Conservation (phyloP, 1,139 yeast genomes). For the Nakaseomyces bracarensis region DNA sequence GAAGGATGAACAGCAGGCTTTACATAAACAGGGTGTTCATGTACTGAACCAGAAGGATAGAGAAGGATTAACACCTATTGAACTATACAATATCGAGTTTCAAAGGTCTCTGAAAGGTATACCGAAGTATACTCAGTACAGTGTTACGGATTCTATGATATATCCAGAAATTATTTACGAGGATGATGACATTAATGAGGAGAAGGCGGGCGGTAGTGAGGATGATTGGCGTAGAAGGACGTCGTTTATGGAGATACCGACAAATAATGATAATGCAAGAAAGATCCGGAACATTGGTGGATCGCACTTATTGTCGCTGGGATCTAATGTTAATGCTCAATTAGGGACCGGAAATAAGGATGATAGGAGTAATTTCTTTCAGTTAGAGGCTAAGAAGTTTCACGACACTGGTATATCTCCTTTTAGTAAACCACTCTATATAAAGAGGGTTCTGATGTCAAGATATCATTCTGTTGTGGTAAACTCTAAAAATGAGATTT, state of each 20-base stretch:
- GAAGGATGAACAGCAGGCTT: constrained; percentile 37
- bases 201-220: constrained; percentile 11
- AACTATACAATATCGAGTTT: constrained; percentile 33
- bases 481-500: constrained; percentile 46
- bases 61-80: constrained; percentile 56
- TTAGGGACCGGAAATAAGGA: constrained; percentile 64
- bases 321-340: constrained; percentile 57
- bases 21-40: constrained; percentile 41
- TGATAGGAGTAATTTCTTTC: constrained; percentile 38
- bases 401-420: constrained; percentile 21
- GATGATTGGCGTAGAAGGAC: constrained; percentile 7
- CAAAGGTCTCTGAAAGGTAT: constrained; percentile 15
- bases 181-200: constrained; percentile 4
- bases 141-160: constrained; percentile 10
- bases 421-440: constrained; percentile 9
- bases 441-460: constrained; percentile 42
- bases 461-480: constrained; percentile 59
- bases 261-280: constrained; percentile 8
- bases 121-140: constrained; percentile 22
- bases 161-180: constrained; percentile 1
- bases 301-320: constrained; percentile 40
- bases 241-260: constrained; percentile 14
- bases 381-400: constrained; percentile 29
- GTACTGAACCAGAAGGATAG: constrained; percentile 51
- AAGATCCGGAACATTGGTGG: constrained; percentile 15